phyloP scores from a whole-genome alignment of 805 yeast genomes.

The Saccharomyces paradoxus region DNA sequence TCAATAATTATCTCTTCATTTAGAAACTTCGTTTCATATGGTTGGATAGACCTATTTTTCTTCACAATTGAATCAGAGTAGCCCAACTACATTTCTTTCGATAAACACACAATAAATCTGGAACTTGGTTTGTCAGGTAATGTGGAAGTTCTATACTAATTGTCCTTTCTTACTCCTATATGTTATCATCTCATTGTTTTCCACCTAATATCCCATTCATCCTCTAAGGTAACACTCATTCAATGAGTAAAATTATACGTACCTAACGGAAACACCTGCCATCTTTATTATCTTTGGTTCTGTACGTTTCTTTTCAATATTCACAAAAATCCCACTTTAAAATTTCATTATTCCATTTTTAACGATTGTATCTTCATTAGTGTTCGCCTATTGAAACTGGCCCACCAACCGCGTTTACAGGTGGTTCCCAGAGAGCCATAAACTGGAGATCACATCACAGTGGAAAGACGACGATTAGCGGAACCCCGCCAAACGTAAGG shows the following conservation, averaged over 20 bases:
- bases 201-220: background rate
- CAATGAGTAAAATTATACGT: conserved; percentile 36
- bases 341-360: conserved; percentile 1
- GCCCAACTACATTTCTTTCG: background rate
- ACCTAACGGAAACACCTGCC: conserved; percentile 99
- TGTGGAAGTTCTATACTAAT: background rate
- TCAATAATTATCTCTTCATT: background rate
- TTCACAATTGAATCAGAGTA: background rate
- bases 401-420: background rate
- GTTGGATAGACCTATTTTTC: background rate
- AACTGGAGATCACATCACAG: background rate
- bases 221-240: background rate
- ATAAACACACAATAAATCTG: background rate
- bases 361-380: conserved; percentile 2
- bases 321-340: background rate
- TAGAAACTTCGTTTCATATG: background rate
- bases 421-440: background rate
- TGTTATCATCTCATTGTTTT: background rate
- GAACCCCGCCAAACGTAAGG: background rate
- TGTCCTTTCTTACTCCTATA: background rate
- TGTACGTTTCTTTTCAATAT: conserved; percentile 5
- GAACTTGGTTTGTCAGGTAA: background rate
- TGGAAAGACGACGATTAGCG: background rate
- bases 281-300: conserved; percentile 40
- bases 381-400: background rate